These are phyloP conservation scores for Otatea glauca DNA, from an alignment of 176 grass and related monocot genomes.

Conservation along the genomic window DNA sequence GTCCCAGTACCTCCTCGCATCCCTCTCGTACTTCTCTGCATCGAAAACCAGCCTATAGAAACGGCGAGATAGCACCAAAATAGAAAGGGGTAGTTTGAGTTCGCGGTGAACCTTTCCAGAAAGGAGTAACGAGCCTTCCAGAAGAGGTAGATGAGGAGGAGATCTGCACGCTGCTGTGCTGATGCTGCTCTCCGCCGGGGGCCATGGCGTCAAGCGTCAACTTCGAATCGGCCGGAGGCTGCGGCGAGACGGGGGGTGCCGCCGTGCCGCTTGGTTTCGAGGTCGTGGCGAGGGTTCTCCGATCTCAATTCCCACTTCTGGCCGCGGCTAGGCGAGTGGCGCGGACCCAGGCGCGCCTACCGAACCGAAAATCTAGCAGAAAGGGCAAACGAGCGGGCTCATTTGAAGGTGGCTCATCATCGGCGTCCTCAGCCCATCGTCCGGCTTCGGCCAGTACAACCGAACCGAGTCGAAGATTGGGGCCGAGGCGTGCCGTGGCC, in stretches of 20 bases:
- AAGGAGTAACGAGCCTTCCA: conserved; percentile 81
- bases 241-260: not conserved
- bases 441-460: not conserved
- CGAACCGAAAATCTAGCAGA: not conserved
- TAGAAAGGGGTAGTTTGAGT: not conserved
- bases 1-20: conserved; percentile 94
- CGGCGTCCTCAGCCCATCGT: too few relatives aligned
- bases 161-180: conserved; percentile 44
- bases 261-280: not conserved
- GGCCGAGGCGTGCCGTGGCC: too few relatives aligned
- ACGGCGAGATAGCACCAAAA: not conserved
- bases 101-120: conserved; percentile 79
- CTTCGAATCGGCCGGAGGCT: not conserved
- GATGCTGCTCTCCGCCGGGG: conserved; percentile 44
- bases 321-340: not conserved
- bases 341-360: not conserved
- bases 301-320: not conserved
- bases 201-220: conserved; percentile 23
- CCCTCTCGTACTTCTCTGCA: conserved; percentile 92
- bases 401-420: not conserved
- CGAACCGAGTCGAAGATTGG: not conserved
- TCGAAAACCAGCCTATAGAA: conserved; percentile 1
- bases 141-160: conserved; percentile 55
- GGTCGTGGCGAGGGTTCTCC: conserved; percentile 7
- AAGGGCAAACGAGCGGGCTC: not conserved